Evolutionary conservation across 164 flowering plant genomes (phyloP).

Genomic region (Magnolia kwangsiensis): DNA sequence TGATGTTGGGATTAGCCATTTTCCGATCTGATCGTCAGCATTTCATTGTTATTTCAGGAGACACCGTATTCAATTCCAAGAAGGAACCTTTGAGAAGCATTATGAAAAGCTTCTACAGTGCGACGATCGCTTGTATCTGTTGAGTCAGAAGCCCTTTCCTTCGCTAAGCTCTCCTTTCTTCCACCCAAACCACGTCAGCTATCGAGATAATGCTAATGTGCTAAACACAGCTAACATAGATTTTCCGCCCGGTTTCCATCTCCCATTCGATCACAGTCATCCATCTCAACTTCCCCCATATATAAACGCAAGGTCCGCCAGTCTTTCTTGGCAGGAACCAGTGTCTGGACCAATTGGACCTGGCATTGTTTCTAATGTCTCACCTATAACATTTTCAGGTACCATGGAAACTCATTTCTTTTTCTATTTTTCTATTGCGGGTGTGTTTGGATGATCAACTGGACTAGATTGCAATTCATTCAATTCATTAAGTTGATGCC

Average conservation of each 20-base stretch:
- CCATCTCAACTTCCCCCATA: neutral
- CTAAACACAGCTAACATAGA: neutral
- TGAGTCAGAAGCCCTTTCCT: slow-evolving; percentile 37
- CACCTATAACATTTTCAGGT: neutral
- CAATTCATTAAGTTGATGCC: too few species aligned
- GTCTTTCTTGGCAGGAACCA: neutral
- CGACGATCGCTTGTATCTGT: slow-evolving; percentile 21
- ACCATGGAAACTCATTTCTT: neutral
- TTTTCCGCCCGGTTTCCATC: neutral
- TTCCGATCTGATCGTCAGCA: too few species aligned
- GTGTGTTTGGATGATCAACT: neutral
- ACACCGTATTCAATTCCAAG: slow-evolving; percentile 37
- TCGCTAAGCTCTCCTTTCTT: slow-evolving; percentile 25
- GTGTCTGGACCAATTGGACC: too few species aligned
- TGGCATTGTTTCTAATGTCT: neutral
- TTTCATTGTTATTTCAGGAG: slow-evolving; percentile 27
- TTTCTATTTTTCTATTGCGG: neutral
- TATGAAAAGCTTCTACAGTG: slow-evolving; percentile 37
- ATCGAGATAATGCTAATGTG: neutral
- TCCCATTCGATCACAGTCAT: neutral
- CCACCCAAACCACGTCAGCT: neutral
- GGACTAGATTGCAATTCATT: too few species aligned
- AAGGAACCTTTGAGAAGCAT: slow-evolving; percentile 39
- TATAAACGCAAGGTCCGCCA: neutral
- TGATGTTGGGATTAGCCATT: too few species aligned